A percentile compares a stretch with the other conserved stretches of the same genome.
Evolutionary conservation across 805 yeast species (phyloP).

Genomic region (Barnettozyma californica): DNA sequence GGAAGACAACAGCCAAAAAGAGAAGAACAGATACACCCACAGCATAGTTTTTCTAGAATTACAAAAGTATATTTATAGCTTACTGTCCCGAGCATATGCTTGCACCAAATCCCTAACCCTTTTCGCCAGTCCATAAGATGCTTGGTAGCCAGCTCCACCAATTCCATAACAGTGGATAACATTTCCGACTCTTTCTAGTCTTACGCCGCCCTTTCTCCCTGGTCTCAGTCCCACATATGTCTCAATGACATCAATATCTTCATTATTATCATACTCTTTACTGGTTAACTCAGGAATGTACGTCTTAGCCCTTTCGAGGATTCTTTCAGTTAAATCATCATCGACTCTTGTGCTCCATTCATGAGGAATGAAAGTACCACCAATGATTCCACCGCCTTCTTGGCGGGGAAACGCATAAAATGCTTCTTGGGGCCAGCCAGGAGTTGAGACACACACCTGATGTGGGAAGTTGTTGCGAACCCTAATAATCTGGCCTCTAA

Average conservation of each 20-base stretch:
- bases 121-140: slow-evolving; percentile 59
- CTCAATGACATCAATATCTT: slow-evolving; percentile 41
- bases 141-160: slow-evolving; percentile 74
- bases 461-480: slow-evolving; percentile 23
- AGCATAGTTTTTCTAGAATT: not conserved
- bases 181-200: slow-evolving; percentile 39
- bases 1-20: slow-evolving; percentile 30
- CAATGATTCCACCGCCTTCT: slow-evolving; percentile 69
- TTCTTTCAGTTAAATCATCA: slow-evolving; percentile 40
- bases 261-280: slow-evolving; percentile 25
- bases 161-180: slow-evolving; percentile 67
- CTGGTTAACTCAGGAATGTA: slow-evolving; percentile 29
- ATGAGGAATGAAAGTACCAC: slow-evolving; percentile 39
- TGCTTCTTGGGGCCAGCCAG: slow-evolving; percentile 36
- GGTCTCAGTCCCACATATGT: slow-evolving; percentile 67
- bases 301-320: slow-evolving; percentile 26
- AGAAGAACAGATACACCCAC: slow-evolving; percentile 26
- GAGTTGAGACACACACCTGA: slow-evolving; percentile 30
- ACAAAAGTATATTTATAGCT: slow-evolving; percentile 7
- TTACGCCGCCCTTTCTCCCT: slow-evolving; percentile 53
- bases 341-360: slow-evolving; percentile 35
- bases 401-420: slow-evolving; percentile 63
- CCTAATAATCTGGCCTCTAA: slow-evolving; percentile 56
- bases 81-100: slow-evolving; percentile 23
- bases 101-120: slow-evolving; percentile 36